A percentile compares a stretch with the other conserved stretches of the same genome.
These are phyloP conservation scores for Neonothopanus nambi DNA, from an alignment of 1,284 basidiomycete genomes.

Conservation along the genomic window DNA sequence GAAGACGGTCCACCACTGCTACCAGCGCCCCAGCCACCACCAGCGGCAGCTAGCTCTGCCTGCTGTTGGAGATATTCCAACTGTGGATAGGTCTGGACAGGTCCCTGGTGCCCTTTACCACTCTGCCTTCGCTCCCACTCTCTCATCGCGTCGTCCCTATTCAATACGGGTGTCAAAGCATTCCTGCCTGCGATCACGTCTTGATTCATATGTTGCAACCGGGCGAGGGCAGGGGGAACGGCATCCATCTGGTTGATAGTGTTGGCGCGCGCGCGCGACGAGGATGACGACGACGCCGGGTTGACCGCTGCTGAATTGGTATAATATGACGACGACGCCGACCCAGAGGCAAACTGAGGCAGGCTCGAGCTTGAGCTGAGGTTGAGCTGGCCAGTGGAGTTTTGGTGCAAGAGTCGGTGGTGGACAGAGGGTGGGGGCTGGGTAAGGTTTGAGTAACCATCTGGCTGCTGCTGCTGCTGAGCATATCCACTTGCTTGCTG, in stretches of 20 bases:
- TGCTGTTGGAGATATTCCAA: conserved; percentile 90
- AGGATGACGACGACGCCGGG: conserved; percentile 1
- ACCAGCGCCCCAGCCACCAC: conserved; percentile 34
- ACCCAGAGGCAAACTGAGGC: conserved; percentile 38
- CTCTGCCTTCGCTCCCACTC: conserved; percentile 87
- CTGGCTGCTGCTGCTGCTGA: conserved; percentile 27
- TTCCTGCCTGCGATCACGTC: conserved; percentile 82
- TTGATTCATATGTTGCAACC: conserved; percentile 86
- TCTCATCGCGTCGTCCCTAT: conserved; percentile 85
- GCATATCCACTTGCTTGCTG: conserved; percentile 38
- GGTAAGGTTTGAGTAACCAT: conserved; percentile 31
- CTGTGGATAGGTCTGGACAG: conserved; percentile 79
- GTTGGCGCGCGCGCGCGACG: conserved; percentile 73
- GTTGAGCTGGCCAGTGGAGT: conserved; percentile 48
- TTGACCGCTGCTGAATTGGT: conserved; percentile 33
- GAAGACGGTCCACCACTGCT: background rate
- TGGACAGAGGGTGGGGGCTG: conserved; percentile 34
- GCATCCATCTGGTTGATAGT: conserved; percentile 88
- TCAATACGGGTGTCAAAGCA: conserved; percentile 84
- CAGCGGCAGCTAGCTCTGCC: conserved; percentile 78
- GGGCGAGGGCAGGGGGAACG: conserved; percentile 88
- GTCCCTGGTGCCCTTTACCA: conserved; percentile 52
- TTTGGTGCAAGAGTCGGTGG: conserved; percentile 46
- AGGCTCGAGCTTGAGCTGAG: conserved; percentile 33
- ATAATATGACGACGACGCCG: conserved; percentile 57